Percentiles rank a stretch among this genome's conserved stretches.
These are phyloP conservation scores for Ceratocystis colombiana DNA, from an alignment of 2,329 filamentous ascomycete species.

Conservation along the genomic window DNA sequence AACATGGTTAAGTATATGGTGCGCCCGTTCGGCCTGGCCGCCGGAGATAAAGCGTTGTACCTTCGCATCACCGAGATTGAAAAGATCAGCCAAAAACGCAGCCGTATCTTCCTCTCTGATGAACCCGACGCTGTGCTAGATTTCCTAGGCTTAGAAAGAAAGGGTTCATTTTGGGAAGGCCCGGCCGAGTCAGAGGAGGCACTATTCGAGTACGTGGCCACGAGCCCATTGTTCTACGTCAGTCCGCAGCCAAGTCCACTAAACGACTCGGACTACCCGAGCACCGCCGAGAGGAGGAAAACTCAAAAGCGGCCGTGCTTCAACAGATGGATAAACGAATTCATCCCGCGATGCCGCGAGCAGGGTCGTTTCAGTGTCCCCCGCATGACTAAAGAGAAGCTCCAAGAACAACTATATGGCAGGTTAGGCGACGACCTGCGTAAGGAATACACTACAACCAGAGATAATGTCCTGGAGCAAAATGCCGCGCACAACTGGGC, in stretches of 20 bases:
- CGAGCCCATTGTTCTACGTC: constrained; percentile 44
- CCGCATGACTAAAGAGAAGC: constrained; percentile 26
- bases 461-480: constrained; percentile 36
- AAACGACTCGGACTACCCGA: constrained; percentile 35
- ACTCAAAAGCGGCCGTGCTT: constrained; percentile 50
- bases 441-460: constrained; percentile 37
- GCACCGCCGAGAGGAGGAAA: constrained; percentile 49
- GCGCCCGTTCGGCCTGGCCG: constrained; percentile 54
- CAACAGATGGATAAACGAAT: constrained; percentile 51
- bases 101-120: constrained; percentile 50
- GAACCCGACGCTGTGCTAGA: constrained; percentile 46
- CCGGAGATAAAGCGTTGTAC: constrained; percentile 53
- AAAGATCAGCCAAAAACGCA: constrained; percentile 42
- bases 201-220: constrained; percentile 19
- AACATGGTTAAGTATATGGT: constrained; percentile 54
- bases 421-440: constrained; percentile 16
- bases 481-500: constrained; percentile 36
- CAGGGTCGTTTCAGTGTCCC: constrained; percentile 33
- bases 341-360: constrained; percentile 44
- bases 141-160: constrained; percentile 52
- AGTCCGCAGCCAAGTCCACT: constrained; percentile 21
- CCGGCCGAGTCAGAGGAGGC: constrained; percentile 42
- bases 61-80: constrained; percentile 62
- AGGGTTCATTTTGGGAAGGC: constrained; percentile 38
- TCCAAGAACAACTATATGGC: constrained; percentile 5